phyloP scores from a whole-genome alignment of 208 protist species.

The Willaertia magna region DNA sequence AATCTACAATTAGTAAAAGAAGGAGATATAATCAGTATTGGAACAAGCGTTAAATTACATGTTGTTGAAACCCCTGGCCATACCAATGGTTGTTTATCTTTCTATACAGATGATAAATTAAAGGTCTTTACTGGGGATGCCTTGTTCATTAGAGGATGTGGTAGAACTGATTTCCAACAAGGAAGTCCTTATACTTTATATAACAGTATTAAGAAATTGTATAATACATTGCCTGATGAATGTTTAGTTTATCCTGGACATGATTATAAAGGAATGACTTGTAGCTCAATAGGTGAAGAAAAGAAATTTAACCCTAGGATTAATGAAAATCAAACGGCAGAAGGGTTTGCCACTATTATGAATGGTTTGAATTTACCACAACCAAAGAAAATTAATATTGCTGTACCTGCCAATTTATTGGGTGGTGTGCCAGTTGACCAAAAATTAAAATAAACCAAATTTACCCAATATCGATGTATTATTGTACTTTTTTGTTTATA shows the following conservation, averaged over 20 bases:
- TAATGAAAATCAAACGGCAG: background rate
- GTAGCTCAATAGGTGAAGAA: background rate
- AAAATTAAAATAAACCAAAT: too few species aligned
- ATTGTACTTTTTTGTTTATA: too few species aligned
- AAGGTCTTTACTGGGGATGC: background rate
- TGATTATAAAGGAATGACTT: background rate
- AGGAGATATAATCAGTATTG: background rate
- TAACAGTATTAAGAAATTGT: background rate
- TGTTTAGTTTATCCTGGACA: background rate
- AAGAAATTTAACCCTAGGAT: slow-evolving; percentile 1
- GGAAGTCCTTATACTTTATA: background rate
- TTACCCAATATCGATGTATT: too few species aligned
- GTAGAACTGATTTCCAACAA: background rate
- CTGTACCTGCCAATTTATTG: background rate
- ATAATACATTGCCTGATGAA: background rate
- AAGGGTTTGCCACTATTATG: background rate
- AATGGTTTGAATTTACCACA: background rate
- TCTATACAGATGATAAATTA: background rate
- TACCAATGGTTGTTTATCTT: background rate
- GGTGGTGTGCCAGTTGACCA: too few species aligned
- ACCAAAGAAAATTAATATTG: background rate
- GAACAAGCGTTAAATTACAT: background rate
- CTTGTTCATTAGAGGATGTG: background rate
- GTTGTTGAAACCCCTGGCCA: background rate
- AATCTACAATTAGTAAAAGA: background rate